Percentiles rank a stretch among this genome's conserved stretches.
phyloP scores from a whole-genome alignment of 352 stramenopile species.

The Phytophthora quininea region DNA sequence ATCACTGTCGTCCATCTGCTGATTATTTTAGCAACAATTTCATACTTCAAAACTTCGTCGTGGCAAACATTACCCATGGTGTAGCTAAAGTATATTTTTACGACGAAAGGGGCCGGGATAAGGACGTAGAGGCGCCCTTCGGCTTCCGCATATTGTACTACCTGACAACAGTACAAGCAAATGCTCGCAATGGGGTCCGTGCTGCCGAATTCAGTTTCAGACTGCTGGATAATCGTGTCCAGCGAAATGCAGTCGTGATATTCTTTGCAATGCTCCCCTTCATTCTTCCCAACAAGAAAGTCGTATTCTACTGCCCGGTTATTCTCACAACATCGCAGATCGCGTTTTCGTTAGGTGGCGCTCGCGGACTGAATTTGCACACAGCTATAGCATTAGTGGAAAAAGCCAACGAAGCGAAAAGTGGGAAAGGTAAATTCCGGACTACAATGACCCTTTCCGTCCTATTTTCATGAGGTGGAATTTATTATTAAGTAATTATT shows the following conservation, averaged over 20 bases:
- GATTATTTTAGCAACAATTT: neutral
- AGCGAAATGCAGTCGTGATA: neutral
- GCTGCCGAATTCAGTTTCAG: neutral
- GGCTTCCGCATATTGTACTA: neutral
- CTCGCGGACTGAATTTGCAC: conserved; percentile 9
- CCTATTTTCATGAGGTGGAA: neutral
- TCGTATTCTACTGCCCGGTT: conserved; percentile 12
- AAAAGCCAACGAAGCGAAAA: conserved; percentile 7
- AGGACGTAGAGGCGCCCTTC: neutral
- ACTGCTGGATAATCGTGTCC: neutral
- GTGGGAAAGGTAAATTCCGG: conserved; percentile 9
- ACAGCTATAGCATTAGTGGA: neutral
- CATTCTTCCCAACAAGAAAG: conserved; percentile 13
- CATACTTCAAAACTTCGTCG: neutral
- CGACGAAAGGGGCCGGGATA: neutral
- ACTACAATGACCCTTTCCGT: neutral
- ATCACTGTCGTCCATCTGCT: neutral
- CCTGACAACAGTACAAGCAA: neutral
- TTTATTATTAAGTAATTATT: neutral
- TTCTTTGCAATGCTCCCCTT: conserved; percentile 7
- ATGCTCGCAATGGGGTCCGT: neutral
- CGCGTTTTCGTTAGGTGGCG: conserved; percentile 8
- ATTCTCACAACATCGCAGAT: conserved; percentile 11
- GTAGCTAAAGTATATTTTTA: neutral
- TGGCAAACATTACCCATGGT: neutral